Percentiles rank a stretch among this genome's conserved stretches.
phyloP scores from a whole-genome alignment of 805 yeast species.

The Cyberlindnera maritima region DNA sequence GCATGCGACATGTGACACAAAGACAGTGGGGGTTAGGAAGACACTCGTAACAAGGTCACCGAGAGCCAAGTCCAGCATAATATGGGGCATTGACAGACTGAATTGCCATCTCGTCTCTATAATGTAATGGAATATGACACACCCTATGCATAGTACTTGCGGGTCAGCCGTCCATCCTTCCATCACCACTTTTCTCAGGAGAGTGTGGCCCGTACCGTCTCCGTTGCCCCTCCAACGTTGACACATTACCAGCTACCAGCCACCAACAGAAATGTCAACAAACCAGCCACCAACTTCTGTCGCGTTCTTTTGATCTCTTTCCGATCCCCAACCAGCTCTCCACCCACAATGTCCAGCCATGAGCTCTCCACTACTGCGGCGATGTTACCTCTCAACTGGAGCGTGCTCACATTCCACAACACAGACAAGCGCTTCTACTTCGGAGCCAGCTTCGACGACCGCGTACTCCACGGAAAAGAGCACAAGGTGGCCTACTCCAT shows the following conservation, averaged over 20 bases:
- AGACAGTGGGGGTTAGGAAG: no score
- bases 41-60: no score
- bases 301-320: no score
- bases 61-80: no score
- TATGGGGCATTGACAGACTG: no score
- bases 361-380: background rate
- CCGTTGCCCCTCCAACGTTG: conserved; percentile 1
- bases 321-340: no score
- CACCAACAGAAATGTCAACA: conserved; percentile 1
- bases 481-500: conserved; percentile 1
- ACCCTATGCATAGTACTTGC: no score
- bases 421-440: conserved; percentile 14
- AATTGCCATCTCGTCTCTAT: no score
- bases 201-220: conserved; percentile 1
- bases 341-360: background rate
- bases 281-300: conserved; percentile 2
- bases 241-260: conserved; percentile 15
- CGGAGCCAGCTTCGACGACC: conserved; percentile 20
- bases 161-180: no score
- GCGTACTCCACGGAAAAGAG: background rate
- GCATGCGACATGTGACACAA: no score
- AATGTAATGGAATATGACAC: no score
- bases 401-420: conserved; percentile 13
- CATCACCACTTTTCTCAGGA: no score
- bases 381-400: conserved; percentile 23